phyloP scores from a whole-genome alignment of 2,329 filamentous ascomycete species.

The Aspergillus sp. region DNA sequence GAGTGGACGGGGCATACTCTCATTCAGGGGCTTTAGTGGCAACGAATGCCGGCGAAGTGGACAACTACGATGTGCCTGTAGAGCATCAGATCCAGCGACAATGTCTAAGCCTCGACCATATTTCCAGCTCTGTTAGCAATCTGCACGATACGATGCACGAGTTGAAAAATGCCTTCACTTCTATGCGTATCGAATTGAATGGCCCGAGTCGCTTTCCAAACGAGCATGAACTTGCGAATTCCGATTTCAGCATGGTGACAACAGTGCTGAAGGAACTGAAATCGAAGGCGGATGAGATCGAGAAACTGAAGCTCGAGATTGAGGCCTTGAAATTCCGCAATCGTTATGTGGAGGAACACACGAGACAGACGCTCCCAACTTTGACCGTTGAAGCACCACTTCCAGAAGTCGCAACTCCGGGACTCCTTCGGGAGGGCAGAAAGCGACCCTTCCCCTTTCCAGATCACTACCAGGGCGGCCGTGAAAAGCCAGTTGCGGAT shows the following conservation, averaged over 20 bases:
- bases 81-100: constrained; percentile 39
- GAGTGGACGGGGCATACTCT: constrained; percentile 18
- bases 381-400: constrained; percentile 16
- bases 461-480: constrained; percentile 27
- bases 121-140: constrained; percentile 39
- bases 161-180: constrained; percentile 39
- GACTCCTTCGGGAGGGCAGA: constrained; percentile 32
- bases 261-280: constrained; percentile 41
- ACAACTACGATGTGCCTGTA: constrained; percentile 22
- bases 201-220: constrained; percentile 23
- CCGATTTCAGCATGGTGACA: constrained; percentile 38
- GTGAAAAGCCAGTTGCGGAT: constrained; percentile 29
- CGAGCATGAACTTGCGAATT: constrained; percentile 23
- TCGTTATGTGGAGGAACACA: constrained; percentile 33
- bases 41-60: constrained; percentile 17
- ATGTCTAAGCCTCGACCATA: constrained; percentile 37
- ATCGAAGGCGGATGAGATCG: constrained; percentile 40
- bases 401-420: constrained; percentile 34
- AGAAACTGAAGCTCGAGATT: constrained; percentile 39
- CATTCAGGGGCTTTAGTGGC: constrained; percentile 28
- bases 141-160: constrained; percentile 42
- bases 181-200: constrained; percentile 39
- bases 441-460: constrained; percentile 35
- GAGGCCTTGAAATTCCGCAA: constrained; percentile 39
- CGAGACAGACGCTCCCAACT: constrained; percentile 13